These are phyloP conservation scores for Neoconidiobolus thromboides DNA, from an alignment of 371 early-diverging fungal genomes.

Conservation along the genomic window DNA sequence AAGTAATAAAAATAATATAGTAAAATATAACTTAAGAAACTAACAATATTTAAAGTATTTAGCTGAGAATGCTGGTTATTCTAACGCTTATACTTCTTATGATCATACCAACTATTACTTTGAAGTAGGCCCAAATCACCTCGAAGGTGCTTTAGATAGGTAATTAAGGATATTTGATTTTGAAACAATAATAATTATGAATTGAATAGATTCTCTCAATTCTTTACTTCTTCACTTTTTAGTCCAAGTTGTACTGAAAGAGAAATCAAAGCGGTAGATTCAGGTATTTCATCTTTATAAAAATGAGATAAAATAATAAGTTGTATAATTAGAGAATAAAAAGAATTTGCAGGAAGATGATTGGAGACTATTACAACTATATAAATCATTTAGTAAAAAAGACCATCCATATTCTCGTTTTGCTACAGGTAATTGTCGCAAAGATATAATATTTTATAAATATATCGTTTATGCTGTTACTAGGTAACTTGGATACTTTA, in stretches of 20 bases:
- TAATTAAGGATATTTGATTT: too few relatives aligned
- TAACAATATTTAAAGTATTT: conserved; percentile 37
- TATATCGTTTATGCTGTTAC: background rate
- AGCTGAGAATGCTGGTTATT: conserved; percentile 71
- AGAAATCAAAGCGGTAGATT: conserved; percentile 85
- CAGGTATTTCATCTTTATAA: conserved; percentile 20
- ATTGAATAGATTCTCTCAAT: conserved; percentile 53
- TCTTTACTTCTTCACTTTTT: conserved; percentile 81
- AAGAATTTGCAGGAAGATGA: conserved; percentile 72
- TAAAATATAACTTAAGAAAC: conserved; percentile 10
- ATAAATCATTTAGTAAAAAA: conserved; percentile 53
- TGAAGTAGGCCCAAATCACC: conserved; percentile 61
- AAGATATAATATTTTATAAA: background rate
- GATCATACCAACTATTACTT: conserved; percentile 92
- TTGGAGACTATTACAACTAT: conserved; percentile 75
- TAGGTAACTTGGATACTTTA: conserved; percentile 59
- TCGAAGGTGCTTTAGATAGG: conserved; percentile 83
- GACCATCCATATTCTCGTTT: conserved; percentile 74
- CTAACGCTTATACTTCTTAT: conserved; percentile 87
- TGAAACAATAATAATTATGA: too few relatives aligned
- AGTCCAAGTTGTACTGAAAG: conserved; percentile 70
- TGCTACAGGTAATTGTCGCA: conserved; percentile 34
- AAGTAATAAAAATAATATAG: conserved; percentile 10
- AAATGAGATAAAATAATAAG: background rate
- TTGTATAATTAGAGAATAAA: conserved; percentile 47